Evolutionary conservation across 1,139 yeast species (phyloP).

Genomic region (Saccharomyces hybrid): DNA sequence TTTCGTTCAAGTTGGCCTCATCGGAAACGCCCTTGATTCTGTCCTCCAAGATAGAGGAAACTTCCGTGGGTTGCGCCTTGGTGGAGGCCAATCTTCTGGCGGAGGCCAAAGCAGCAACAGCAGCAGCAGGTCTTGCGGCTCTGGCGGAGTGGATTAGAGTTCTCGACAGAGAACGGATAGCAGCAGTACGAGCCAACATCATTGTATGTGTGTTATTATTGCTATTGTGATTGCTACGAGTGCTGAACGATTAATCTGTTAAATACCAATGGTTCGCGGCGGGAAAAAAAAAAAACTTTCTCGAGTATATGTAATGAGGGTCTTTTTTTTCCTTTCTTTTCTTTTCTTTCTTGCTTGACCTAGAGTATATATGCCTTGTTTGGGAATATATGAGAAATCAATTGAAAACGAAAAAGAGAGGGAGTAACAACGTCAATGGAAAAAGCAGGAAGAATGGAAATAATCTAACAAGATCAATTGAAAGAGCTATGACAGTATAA

Average conservation of each 20-base stretch:
- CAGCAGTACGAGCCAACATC: slow-evolving; percentile 74
- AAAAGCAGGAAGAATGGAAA: not conserved
- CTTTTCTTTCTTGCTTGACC: not conserved
- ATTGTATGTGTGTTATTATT: not conserved
- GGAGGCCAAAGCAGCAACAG: slow-evolving; percentile 33
- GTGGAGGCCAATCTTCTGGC: slow-evolving; percentile 84
- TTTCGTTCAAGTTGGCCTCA: slow-evolving; percentile 96
- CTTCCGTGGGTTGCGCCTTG: slow-evolving; percentile 99
- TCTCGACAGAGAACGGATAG: slow-evolving; percentile 76
- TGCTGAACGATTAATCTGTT: not conserved
- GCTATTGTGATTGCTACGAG: not conserved
- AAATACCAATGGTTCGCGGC: not conserved
- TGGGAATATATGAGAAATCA: slow-evolving; percentile 1
- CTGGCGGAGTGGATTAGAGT: slow-evolving; percentile 51
- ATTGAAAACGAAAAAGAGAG: not conserved
- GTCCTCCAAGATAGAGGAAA: slow-evolving; percentile 96
- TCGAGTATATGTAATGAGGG: not conserved
- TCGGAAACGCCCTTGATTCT: slow-evolving; percentile 98
- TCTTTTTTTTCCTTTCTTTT: not conserved
- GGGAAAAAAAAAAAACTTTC: not conserved
- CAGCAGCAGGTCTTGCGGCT: slow-evolving; percentile 65
- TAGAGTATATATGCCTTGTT: not conserved
- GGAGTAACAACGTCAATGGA: not conserved
- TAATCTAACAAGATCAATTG: not conserved
- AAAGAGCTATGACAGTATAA: not conserved